Evolutionary conservation across 345 rosid species (phyloP).

Genomic region (Hibiscus trionum): DNA sequence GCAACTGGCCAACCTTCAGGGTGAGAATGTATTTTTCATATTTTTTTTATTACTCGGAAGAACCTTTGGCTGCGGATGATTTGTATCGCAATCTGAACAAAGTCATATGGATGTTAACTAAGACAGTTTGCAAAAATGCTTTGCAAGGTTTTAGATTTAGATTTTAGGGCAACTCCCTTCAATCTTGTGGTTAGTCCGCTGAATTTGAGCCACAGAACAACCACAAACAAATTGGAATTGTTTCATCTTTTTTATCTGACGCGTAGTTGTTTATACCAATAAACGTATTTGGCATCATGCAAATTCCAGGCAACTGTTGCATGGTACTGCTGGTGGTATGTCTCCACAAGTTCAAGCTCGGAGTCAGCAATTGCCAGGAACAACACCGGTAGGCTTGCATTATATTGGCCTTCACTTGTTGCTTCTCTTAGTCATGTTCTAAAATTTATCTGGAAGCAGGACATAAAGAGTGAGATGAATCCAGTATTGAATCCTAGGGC

Average conservation of each 20-base stretch:
- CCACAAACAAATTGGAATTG: background rate
- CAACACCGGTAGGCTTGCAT: conserved; percentile 50
- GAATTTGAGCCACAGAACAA: background rate
- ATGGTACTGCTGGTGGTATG: conserved; percentile 75
- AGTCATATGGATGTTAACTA: background rate
- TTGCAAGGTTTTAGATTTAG: background rate
- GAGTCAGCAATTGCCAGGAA: conserved; percentile 72
- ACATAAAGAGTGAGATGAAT: conserved; percentile 82
- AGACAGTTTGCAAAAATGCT: background rate
- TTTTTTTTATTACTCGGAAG: background rate
- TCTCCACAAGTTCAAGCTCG: conserved; percentile 86
- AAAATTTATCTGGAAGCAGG: conserved; percentile 48
- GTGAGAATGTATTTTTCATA: conserved; percentile 33
- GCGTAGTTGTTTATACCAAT: background rate
- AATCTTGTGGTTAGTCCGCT: background rate
- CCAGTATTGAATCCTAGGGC: conserved; percentile 80
- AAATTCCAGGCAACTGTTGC: conserved; percentile 86
- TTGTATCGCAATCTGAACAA: background rate
- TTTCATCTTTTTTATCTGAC: background rate
- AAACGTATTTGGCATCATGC: background rate
- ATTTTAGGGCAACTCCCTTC: background rate
- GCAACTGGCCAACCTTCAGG: conserved; percentile 81
- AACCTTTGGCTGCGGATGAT: conserved; percentile 1
- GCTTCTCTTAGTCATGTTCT: conserved; percentile 11
- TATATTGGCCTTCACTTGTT: background rate